These are phyloP conservation scores for Chrysopogon serrulatus DNA, from an alignment of 176 grass and related monocot species.

Conservation along the genomic window DNA sequence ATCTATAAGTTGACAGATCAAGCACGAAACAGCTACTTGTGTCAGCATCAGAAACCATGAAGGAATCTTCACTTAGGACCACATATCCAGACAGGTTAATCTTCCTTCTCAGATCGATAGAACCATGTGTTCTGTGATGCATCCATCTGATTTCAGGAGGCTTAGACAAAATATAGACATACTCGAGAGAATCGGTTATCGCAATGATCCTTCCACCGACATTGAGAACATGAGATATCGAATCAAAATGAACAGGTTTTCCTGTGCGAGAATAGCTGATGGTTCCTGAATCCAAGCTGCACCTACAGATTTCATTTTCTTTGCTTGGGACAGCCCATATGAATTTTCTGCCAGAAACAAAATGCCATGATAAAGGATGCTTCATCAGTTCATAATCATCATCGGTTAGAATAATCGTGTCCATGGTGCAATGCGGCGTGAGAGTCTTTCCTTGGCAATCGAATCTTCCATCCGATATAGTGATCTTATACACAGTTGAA, in stretches of 20 bases:
- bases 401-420: neutral
- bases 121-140: no score
- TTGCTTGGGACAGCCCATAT: neutral
- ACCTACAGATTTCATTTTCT: neutral
- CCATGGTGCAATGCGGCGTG: neutral
- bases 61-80: neutral
- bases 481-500: neutral
- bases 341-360: neutral
- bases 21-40: neutral
- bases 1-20: no score
- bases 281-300: neutral
- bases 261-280: neutral
- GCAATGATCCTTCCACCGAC: neutral
- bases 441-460: neutral
- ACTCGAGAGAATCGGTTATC: neutral
- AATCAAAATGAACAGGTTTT: neutral
- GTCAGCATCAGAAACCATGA: neutral
- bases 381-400: neutral
- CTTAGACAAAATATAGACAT: neutral
- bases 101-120: no score
- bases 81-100: neutral
- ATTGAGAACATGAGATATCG: neutral
- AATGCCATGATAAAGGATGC: neutral
- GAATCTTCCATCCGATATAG: neutral
- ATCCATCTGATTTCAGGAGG: no score